A percentile compares a stretch with the other conserved stretches of the same genome.
These are phyloP conservation scores for Ophiocordyceps polyrhachis-furcata DNA, from an alignment of 2,329 filamentous ascomycete species.

Conservation along the genomic window DNA sequence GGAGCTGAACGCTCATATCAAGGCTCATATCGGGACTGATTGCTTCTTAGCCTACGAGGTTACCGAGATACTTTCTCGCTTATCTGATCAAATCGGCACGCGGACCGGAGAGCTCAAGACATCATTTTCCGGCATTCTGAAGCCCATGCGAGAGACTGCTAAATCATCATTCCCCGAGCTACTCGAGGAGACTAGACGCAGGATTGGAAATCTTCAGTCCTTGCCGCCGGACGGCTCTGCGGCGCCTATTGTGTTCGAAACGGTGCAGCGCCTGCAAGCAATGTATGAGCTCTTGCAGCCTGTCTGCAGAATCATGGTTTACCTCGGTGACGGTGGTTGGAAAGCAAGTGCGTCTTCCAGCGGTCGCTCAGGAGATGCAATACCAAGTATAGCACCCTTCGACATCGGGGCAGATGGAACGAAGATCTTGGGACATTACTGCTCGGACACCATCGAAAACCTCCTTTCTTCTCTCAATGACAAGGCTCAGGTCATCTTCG, in stretches of 20 bases:
- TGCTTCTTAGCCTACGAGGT: constrained; percentile 94
- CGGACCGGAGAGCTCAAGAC: constrained; percentile 74
- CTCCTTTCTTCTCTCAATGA: constrained; percentile 58
- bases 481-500: constrained; percentile 49
- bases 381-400: constrained; percentile 57
- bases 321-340: constrained; percentile 88
- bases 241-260: constrained; percentile 61
- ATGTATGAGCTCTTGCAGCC: constrained; percentile 78
- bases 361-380: constrained; percentile 40
- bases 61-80: constrained; percentile 66
- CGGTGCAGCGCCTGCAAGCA: constrained; percentile 68
- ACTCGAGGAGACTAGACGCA: constrained; percentile 63
- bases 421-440: constrained; percentile 78
- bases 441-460: constrained; percentile 69
- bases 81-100: constrained; percentile 63
- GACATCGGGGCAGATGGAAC: constrained; percentile 79
- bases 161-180: constrained; percentile 71
- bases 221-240: constrained; percentile 65
- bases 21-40: constrained; percentile 68
- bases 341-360: constrained; percentile 31
- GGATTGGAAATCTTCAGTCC: constrained; percentile 42
- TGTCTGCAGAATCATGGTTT: constrained; percentile 77
- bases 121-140: constrained; percentile 65
- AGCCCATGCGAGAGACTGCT: constrained; percentile 80
- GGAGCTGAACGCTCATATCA: constrained; percentile 81